phyloP scores from a whole-genome alignment of 2,329 filamentous ascomycete genomes.

The Fusarium setosum region DNA sequence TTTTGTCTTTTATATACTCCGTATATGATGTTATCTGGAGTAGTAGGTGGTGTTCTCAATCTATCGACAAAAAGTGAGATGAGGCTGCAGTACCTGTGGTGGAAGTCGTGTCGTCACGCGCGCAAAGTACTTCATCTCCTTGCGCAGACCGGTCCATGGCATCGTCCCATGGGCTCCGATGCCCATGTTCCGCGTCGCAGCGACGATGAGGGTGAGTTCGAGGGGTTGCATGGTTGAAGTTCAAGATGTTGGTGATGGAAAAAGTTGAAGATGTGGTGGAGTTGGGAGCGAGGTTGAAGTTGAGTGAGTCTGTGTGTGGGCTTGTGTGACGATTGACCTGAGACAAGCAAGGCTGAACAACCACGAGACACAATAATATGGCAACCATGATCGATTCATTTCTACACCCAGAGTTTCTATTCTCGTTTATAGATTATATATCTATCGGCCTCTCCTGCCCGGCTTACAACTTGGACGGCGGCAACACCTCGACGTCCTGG shows the following conservation, averaged over 20 bases:
- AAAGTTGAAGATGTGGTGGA: constrained; percentile 6
- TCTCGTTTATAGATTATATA: not conserved
- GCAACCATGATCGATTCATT: not conserved
- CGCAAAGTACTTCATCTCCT: constrained; percentile 96
- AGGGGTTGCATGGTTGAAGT: constrained; percentile 49
- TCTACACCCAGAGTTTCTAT: not conserved
- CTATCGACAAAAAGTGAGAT: not conserved
- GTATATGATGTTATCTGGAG: not conserved
- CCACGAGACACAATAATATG: not conserved
- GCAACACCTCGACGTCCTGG: constrained; percentile 58
- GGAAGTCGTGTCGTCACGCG: constrained; percentile 81
- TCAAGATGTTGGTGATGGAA: constrained; percentile 9
- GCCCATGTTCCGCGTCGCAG: constrained; percentile 89
- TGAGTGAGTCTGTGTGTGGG: constrained; percentile 13
- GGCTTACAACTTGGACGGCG: constrained; percentile 51
- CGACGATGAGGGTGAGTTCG: constrained; percentile 90
- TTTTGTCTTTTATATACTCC: not conserved
- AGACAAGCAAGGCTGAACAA: not conserved
- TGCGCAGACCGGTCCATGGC: constrained; percentile 89
- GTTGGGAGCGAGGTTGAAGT: not conserved
- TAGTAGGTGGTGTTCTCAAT: not conserved
- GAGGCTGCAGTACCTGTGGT: constrained; percentile 47
- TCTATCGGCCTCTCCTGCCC: too few relatives aligned
- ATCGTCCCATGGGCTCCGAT: constrained; percentile 84
- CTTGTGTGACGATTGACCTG: constrained; percentile 10